Conservation (phyloP, 306 rosid species). For the Astragalus glycyphyllos region DNA sequence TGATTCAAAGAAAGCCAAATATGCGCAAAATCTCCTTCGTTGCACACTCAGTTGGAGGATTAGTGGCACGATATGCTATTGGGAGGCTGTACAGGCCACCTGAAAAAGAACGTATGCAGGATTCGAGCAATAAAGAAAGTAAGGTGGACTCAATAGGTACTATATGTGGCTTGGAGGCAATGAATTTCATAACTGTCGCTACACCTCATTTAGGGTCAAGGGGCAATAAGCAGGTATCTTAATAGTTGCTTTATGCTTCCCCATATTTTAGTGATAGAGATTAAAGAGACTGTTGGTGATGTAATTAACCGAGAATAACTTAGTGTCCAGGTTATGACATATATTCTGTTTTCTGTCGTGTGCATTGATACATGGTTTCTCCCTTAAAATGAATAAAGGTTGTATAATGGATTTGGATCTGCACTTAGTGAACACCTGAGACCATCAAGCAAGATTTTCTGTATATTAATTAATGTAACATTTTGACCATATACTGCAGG, state of each 20-base stretch:
- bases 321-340: conserved; percentile 6
- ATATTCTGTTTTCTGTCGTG: not conserved
- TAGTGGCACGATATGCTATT: conserved; percentile 91
- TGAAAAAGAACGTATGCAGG: conserved; percentile 46
- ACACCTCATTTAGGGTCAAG: conserved; percentile 99
- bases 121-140: conserved; percentile 46
- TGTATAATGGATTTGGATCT: no score
- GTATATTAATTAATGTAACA: no score
- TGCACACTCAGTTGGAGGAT: conserved; percentile 97
- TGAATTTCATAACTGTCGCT: conserved; percentile 90
- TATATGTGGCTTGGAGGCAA: conserved; percentile 82
- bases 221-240: conserved; percentile 90
- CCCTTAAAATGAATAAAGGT: no score
- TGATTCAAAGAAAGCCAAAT: conserved; percentile 74
- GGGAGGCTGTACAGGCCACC: conserved; percentile 79
- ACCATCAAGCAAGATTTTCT: no score
- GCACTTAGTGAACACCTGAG: no score
- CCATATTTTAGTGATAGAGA: not conserved
- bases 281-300: conserved; percentile 6
- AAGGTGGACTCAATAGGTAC: conserved; percentile 58
- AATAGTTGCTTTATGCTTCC: conserved; percentile 31
- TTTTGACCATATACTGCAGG: no score
- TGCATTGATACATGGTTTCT: conserved; percentile 6
- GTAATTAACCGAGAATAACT: conserved; percentile 3
- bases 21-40: conserved; percentile 79